Evolutionary conservation across 768 basidiomycete genomes (phyloP).

Genomic region (Trametes sanguinea): DNA sequence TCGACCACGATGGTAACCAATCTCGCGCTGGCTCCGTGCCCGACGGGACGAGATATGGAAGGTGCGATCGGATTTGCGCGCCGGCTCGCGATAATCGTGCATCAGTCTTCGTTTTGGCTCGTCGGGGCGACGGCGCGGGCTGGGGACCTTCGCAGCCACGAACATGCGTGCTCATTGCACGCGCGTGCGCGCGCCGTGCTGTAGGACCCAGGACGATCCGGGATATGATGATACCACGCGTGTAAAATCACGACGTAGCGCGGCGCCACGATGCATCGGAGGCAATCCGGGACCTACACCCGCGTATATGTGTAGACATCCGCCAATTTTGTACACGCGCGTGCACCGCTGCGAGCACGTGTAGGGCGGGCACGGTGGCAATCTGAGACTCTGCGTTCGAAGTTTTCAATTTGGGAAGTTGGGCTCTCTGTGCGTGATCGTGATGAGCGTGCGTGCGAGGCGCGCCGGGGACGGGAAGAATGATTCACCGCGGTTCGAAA

Average conservation of each 20-base stretch:
- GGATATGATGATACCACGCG: neutral
- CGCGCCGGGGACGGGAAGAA: neutral
- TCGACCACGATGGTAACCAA: no score
- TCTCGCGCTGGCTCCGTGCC: no score
- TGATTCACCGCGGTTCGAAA: neutral
- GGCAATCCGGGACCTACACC: neutral
- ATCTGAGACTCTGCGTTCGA: neutral
- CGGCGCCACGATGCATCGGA: neutral
- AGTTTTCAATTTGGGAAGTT: neutral
- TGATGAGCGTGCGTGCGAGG: neutral
- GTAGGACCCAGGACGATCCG: no score
- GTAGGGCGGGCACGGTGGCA: neutral
- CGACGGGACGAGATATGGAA: no score
- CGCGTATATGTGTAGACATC: neutral
- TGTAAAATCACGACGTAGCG: neutral
- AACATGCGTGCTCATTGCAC: neutral
- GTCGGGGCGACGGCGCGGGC: no score
- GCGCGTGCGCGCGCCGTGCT: neutral
- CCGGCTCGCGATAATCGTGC: no score
- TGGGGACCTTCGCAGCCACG: no score
- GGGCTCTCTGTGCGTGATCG: neutral
- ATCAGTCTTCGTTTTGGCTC: no score
- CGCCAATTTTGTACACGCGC: neutral
- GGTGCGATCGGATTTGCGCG: no score
- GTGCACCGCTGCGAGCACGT: slow-evolving; percentile 16